phyloP scores from a whole-genome alignment of 805 yeast species.

The Middelhovenomyces tepae region DNA sequence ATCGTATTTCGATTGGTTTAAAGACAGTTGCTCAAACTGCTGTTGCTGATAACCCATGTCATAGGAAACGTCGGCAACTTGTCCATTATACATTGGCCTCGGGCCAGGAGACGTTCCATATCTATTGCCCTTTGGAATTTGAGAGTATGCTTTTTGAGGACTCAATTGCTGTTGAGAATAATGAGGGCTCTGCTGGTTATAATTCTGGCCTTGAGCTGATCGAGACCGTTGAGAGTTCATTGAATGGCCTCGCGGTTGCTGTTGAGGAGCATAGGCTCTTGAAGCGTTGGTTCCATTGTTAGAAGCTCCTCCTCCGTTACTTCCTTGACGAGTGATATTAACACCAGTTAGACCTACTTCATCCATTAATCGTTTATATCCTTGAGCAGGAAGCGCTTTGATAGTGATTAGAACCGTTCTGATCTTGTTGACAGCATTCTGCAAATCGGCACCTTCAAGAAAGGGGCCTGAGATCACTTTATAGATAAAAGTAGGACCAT shows the following conservation, averaged over 20 bases:
- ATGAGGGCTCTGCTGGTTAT: too few relatives aligned
- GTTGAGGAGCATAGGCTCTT: constrained; percentile 3
- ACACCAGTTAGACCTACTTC: constrained; percentile 62
- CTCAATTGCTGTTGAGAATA: too few relatives aligned
- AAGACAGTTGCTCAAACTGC: constrained; percentile 11
- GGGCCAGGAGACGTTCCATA: too few relatives aligned
- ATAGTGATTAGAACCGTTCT: constrained; percentile 53
- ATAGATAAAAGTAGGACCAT: constrained; percentile 71
- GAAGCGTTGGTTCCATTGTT: constrained; percentile 7
- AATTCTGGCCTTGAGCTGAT: constrained; percentile 4
- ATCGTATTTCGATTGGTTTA: too few relatives aligned
- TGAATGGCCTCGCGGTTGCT: constrained; percentile 3
- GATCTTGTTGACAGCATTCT: constrained; percentile 51
- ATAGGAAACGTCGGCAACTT: too few relatives aligned
- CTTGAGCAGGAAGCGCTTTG: constrained; percentile 48
- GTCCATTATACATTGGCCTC: too few relatives aligned
- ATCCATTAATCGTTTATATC: constrained; percentile 79
- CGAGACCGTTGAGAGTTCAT: constrained; percentile 3
- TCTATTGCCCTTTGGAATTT: too few relatives aligned
- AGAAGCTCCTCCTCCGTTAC: constrained; percentile 4
- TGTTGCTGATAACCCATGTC: constrained; percentile 8
- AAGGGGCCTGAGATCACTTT: constrained; percentile 71
- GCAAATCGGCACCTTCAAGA: constrained; percentile 46
- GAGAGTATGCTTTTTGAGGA: too few relatives aligned
- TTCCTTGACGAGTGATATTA: constrained; percentile 2